phyloP scores from a whole-genome alignment of 176 grass and related monocot genomes.

The Carex cristatella region DNA sequence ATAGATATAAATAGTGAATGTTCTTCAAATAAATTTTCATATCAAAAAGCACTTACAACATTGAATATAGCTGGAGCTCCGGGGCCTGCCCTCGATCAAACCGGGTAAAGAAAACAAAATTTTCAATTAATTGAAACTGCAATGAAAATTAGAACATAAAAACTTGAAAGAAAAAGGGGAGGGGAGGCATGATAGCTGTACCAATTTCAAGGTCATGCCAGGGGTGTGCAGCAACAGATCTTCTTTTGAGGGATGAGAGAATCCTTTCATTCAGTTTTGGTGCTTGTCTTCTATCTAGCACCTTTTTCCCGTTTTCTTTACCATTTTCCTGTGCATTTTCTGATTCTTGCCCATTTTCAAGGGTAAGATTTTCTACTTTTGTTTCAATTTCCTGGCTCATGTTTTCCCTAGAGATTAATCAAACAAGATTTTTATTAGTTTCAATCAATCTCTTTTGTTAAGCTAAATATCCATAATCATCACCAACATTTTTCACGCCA shows the following conservation, averaged over 20 bases:
- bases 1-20: background rate
- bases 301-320: background rate
- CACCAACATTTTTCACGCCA: background rate
- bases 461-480: background rate
- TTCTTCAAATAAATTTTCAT: background rate
- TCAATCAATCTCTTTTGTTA: background rate
- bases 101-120: background rate
- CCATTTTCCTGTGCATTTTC: background rate
- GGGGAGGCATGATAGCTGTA: background rate
- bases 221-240: conserved; percentile 85
- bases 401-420: background rate
- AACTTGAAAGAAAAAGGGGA: background rate
- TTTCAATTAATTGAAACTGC: background rate
- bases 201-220: conserved; percentile 98
- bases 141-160: background rate
- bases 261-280: conserved; percentile 91
- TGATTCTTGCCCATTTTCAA: background rate
- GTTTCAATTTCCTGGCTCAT: conserved; percentile 25
- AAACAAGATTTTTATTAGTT: background rate
- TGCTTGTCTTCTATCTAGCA: conserved; percentile 3
- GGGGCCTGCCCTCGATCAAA: conserved; percentile 37
- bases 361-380: background rate
- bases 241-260: conserved; percentile 72
- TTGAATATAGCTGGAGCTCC: conserved; percentile 84
- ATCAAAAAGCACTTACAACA: conserved; percentile 55